Percentiles rank a stretch among this genome's conserved stretches.
Conservation (phyloP, 495 filamentous ascomycete genomes). For the Staphylotrichum longicolle region DNA sequence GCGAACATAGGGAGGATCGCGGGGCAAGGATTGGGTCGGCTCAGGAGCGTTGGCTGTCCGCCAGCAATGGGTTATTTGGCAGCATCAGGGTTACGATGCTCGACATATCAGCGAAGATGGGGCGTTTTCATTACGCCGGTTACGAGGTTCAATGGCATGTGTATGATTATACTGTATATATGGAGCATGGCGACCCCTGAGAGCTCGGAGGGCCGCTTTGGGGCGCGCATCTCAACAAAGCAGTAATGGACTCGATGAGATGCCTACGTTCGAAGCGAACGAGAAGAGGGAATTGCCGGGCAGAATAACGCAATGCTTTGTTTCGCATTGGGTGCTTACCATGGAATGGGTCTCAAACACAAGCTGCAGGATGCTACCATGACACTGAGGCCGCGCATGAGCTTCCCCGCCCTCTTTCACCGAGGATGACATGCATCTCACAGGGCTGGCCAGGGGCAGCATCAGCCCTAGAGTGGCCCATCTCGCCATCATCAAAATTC, state of each 20-base stretch:
- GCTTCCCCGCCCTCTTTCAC: not conserved
- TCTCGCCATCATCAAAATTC: no score
- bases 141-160: slow-evolving; percentile 9
- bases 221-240: not conserved
- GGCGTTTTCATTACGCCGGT: not conserved
- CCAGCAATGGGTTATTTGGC: not conserved
- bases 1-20: no score
- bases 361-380: slow-evolving; percentile 8
- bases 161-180: slow-evolving; percentile 23
- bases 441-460: slow-evolving; percentile 8
- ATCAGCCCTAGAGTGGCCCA: no score
- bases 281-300: no score
- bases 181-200: not conserved
- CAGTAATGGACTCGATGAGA: not conserved
- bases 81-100: not conserved
- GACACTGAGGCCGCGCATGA: not conserved
- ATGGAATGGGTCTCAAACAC: slow-evolving; percentile 1
- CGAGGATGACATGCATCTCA: slow-evolving; percentile 5
- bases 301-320: not conserved
- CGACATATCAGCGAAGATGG: not conserved
- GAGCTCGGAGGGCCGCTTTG: not conserved
- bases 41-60: no score
- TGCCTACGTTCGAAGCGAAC: no score
- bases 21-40: no score
- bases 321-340: not conserved